phyloP scores from a whole-genome alignment of 768 basidiomycete species.

The Podaxis mareebaensis region DNA sequence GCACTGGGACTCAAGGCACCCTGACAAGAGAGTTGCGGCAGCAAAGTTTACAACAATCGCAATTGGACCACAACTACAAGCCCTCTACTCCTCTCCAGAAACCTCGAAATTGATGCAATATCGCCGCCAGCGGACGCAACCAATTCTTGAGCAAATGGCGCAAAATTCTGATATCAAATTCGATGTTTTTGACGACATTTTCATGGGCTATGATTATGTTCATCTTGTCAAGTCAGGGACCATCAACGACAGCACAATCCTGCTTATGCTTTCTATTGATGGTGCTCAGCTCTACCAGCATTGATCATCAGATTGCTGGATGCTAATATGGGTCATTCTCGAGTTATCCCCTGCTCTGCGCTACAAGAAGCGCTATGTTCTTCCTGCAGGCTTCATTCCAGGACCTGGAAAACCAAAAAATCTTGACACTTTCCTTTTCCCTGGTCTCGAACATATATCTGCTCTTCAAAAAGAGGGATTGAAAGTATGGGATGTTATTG shows the following conservation, averaged over 20 bases:
- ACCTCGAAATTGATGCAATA: conserved; percentile 32
- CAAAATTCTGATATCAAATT: not conserved
- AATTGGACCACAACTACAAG: conserved; percentile 43
- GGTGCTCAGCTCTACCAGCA: conserved; percentile 40
- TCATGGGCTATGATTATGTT: conserved; percentile 28
- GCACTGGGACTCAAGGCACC: conserved; percentile 24
- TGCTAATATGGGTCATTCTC: conserved; percentile 31
- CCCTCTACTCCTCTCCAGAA: conserved; percentile 23
- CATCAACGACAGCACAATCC: conserved; percentile 27
- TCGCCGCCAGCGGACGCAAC: conserved; percentile 21
- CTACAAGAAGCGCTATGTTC: conserved; percentile 28
- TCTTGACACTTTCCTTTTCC: conserved; percentile 35
- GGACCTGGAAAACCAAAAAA: conserved; percentile 35
- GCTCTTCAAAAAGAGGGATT: conserved; percentile 32
- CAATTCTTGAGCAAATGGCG: conserved; percentile 21
- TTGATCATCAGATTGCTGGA: conserved; percentile 32
- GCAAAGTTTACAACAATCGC: conserved; percentile 39
- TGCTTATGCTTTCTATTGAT: conserved; percentile 35
- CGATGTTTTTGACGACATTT: conserved; percentile 25
- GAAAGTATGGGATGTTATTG: conserved; percentile 29
- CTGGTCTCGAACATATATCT: conserved; percentile 32
- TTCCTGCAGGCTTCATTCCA: conserved; percentile 25
- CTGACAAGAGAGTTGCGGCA: conserved; percentile 18
- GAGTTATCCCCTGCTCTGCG: conserved; percentile 25
- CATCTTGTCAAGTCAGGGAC: conserved; percentile 19